Base-by-base conservation (phyloP, 2,329 filamentous ascomycete species). In the Sphaceloma murrayae region DNA sequence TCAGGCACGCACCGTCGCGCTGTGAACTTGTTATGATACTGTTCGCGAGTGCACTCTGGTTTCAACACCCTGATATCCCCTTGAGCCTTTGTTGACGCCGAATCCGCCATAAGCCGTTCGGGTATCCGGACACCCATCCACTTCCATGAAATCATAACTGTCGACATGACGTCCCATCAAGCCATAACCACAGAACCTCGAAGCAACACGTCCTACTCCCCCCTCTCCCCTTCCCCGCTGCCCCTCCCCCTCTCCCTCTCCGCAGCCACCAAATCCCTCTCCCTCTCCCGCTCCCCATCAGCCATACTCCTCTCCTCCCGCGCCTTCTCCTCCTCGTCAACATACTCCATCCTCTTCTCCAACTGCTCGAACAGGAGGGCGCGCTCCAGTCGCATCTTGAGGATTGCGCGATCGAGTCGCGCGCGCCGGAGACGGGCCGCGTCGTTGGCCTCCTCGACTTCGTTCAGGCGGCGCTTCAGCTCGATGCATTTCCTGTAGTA, bases 401-500 rank as follows among this genome's bases (percentile, higher is more conserved):
- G 82, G 53, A 95, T 82, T 57, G 85, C 83, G 51, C 88, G 80
- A 62, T 84, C 80, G 49, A 94, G 77, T 36, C 88, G 82, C 30
- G 75, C 71, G 51, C 94, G 82, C 42, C 86, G 82, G 43, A 85
- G 69, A 44, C 85, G 78, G 34, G 85, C 82, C 46, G 83, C 76
- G 56, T 94, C 87, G 62, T 95, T 95, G 58, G 86, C 82, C 48
- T 86, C 80, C 62, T 96, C 88, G 55, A 96, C 85, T 62, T 95
- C 88, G 61, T 80, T 83, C 51, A 91, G 85, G 49, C 91, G 83
- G 56, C 85, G 83, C 67, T 93, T 93, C 16, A 98, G 76, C 56
- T 93, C 84, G 60, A 95, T 86, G 64, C 89, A 96, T 77, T 98
- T 96, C 52, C 85, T 78, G 57, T 91, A 87, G 66, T 96, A 98